These are phyloP conservation scores for Nakazawaea wickerhamii DNA, from an alignment of 805 yeast genomes.

Conservation along the genomic window DNA sequence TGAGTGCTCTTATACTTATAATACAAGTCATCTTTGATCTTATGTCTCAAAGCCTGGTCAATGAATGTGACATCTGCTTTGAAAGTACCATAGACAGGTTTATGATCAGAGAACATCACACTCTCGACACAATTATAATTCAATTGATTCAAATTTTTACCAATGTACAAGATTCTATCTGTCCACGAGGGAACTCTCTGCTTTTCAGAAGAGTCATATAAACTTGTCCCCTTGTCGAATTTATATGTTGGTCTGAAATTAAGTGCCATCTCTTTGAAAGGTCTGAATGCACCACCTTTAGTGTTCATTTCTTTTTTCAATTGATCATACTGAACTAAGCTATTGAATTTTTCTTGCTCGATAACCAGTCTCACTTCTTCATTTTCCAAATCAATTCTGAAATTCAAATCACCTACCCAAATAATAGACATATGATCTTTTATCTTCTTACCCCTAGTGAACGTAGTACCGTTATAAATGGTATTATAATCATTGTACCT, in stretches of 20 bases:
- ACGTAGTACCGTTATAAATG: constrained; percentile 62
- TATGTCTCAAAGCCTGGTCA: constrained; percentile 55
- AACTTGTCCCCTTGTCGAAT: constrained; percentile 78
- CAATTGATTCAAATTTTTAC: constrained; percentile 52
- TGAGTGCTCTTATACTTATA: constrained; percentile 40
- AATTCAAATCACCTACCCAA: constrained; percentile 94
- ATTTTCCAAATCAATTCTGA: constrained; percentile 66
- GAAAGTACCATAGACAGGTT: constrained; percentile 86
- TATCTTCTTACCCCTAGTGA: constrained; percentile 52
- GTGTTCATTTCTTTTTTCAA: constrained; percentile 63
- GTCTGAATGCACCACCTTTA: constrained; percentile 69
- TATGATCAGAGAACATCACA: constrained; percentile 75
- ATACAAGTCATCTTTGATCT: constrained; percentile 54
- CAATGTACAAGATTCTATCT: constrained; percentile 65
- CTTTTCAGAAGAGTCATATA: constrained; percentile 87
- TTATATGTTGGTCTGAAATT: constrained; percentile 89
- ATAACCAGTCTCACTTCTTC: constrained; percentile 53
- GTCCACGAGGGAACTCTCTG: constrained; percentile 97
- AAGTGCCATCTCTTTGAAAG: constrained; percentile 76
- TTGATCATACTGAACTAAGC: constrained; percentile 70
- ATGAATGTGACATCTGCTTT: constrained; percentile 60
- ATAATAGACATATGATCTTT: constrained; percentile 78
- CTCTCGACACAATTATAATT: constrained; percentile 62
- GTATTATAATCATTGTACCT: constrained; percentile 84
- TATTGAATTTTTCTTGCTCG: background rate